Conservation (phyloP, 345 rosid genomes). For the Syzygium grande region DNA sequence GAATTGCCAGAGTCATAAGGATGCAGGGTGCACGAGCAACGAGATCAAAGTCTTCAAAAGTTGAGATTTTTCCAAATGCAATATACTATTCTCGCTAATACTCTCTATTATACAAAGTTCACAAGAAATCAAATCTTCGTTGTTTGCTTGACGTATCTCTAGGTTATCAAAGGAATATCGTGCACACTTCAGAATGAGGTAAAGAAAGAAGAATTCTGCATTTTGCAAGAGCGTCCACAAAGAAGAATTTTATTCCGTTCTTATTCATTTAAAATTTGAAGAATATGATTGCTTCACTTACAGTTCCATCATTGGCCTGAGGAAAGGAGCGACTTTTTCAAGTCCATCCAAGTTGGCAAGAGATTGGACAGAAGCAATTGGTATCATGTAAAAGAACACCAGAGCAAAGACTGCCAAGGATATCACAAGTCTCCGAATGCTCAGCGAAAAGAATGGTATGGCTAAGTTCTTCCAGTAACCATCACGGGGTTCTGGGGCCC, state of each 20-base stretch:
- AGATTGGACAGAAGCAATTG: conserved; percentile 96
- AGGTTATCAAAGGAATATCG: background rate
- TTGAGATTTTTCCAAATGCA: background rate
- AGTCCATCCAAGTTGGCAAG: conserved; percentile 96
- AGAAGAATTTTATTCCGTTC: background rate
- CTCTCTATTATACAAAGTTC: background rate
- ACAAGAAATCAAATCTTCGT: background rate
- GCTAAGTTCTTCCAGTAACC: conserved; percentile 89
- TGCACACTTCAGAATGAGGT: background rate
- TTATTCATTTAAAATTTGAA: background rate
- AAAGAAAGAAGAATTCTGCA: background rate
- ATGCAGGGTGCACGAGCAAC: background rate
- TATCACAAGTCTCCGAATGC: conserved; percentile 65
- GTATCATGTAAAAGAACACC: conserved; percentile 98
- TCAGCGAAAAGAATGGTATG: conserved; percentile 83
- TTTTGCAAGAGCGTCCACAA: background rate
- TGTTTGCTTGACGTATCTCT: background rate
- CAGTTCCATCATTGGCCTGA: conserved; percentile 86
- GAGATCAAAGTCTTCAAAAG: background rate
- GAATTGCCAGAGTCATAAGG: background rate
- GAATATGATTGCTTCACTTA: conserved; percentile 25
- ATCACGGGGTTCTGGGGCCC: conserved; percentile 98
- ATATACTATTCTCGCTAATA: background rate
- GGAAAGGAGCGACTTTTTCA: conserved; percentile 85
- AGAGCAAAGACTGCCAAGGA: conserved; percentile 65